Base-by-base conservation (phyloP, 352 stramenopile genomes). In the Plasmopara halstedii region DNA sequence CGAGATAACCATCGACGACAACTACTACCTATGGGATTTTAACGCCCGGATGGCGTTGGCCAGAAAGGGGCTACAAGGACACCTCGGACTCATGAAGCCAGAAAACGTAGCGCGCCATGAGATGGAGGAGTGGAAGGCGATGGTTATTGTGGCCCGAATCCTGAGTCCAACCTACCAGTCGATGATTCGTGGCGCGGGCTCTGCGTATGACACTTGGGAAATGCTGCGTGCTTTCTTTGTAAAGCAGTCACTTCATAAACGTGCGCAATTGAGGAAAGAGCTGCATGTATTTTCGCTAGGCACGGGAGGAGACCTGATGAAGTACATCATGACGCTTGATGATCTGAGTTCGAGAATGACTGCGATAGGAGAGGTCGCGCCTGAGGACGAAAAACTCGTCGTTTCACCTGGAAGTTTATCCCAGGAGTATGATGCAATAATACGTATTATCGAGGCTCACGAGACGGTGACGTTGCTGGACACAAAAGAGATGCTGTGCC, bases 401-500 rank as follows among this genome's bases (percentile, higher is more conserved):
- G 42, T 61, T 18, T 13, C 58, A 2, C 38, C 56, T 0, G 29
- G 39, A 13, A 63, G 53, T 18, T 25, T 58, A 2, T 25, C 53
- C 2, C 15, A 19, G 14, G 48, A 64, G 19, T 61, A 62, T 22
- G 57, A 65, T 18, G 17, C 11, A 0, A 65, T 62, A 51, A 41
- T 62, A 6, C 22, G 18, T 0, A 60, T 62, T 19, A 65, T 65
- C 26, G 57, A 65, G 26, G 23, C 39, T 2, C 26, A 49, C 2
- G 17, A 31, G 1, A 52, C 21, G 4, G 19, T 57, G 2, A 53
- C 31, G 2, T 31, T 65, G 4, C 15, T 65, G 0, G 46, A 53
- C 13, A 40, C 56, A 4, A 65, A 65, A 21, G 56, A 65, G 22
- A 65, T 61, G n/a, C n/a, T n/a, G n/a, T n/a, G n/a, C n/a, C n/a